A percentile compares a stretch with the other conserved stretches of the same genome.
Conservation (phyloP, 345 rosid genomes). For the Brassica juncea region DNA sequence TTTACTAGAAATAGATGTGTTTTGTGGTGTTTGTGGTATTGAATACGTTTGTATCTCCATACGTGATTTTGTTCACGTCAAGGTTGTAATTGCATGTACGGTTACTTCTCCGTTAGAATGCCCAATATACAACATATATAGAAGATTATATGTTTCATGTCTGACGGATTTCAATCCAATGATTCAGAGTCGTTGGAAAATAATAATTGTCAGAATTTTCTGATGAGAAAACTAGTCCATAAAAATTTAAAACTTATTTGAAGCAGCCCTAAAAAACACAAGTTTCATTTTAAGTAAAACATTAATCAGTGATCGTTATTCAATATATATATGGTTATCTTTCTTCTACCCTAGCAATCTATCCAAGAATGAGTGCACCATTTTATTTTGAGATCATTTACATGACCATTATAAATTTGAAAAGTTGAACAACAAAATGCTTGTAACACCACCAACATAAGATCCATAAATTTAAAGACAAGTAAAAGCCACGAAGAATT, state of each 20-base stretch:
- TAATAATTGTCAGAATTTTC: not conserved
- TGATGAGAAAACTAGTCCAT: not conserved
- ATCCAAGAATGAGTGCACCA: not conserved
- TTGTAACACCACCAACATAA: conserved; percentile 14
- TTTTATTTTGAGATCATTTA: not conserved
- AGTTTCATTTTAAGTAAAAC: not conserved
- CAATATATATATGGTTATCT: not conserved
- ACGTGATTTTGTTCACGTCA: not conserved
- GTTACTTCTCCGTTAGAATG: not conserved
- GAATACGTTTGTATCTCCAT: not conserved
- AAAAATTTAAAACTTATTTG: not conserved
- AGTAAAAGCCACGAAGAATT: not conserved
- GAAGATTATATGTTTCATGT: not conserved
- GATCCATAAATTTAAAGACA: not conserved
- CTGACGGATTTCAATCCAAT: not conserved
- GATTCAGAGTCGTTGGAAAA: not conserved
- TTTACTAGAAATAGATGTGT: conserved; percentile 22
- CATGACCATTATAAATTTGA: conserved; percentile 12
- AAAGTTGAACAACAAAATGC: conserved; percentile 17
- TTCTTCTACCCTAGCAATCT: not conserved
- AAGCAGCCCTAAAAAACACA: not conserved
- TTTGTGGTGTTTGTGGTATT: conserved; percentile 1
- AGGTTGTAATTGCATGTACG: not conserved
- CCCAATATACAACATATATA: not conserved
- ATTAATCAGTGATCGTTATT: not conserved